Evolutionary conservation across 306 rosid genomes (phyloP).

Genomic region (Cucurbita ficifolia): DNA sequence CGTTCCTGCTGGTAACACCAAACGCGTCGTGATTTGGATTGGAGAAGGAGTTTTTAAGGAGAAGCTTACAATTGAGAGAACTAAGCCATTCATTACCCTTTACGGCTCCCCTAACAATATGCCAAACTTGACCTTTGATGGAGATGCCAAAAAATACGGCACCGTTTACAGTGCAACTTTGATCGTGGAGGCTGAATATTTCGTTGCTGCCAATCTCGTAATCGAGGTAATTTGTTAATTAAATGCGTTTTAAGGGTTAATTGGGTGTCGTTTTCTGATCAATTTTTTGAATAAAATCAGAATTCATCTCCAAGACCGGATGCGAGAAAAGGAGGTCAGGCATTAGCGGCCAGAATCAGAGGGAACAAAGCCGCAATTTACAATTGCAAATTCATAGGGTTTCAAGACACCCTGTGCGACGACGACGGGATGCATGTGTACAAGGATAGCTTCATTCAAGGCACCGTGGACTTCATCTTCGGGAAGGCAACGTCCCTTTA

Average conservation of each 20-base stretch:
- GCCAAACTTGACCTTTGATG: conserved; percentile 28
- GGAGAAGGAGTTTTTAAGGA: conserved; percentile 40
- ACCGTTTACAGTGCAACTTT: conserved; percentile 48
- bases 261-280: too few species aligned
- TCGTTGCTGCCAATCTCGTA: conserved; percentile 23
- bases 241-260: not conserved
- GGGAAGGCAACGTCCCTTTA: conserved; percentile 32
- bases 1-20: conserved; percentile 30
- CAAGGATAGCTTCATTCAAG: conserved; percentile 31
- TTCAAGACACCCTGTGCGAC: conserved; percentile 39
- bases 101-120: conserved; percentile 15
- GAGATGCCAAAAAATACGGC: conserved; percentile 30
- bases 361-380: conserved; percentile 23
- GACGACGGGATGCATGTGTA: conserved; percentile 29
- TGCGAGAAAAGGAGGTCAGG: conserved; percentile 19
- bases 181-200: conserved; percentile 21
- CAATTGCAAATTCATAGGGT: conserved; percentile 27
- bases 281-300: not conserved
- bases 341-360: conserved; percentile 26
- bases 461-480: conserved; percentile 27
- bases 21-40: conserved; percentile 34
- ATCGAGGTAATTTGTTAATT: conserved; percentile 7
- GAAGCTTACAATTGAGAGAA: conserved; percentile 27
- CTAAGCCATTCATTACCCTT: conserved; percentile 35
- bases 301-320: conserved; percentile 30